Conservation (phyloP, 805 yeast species). For the Candida suzukii region DNA sequence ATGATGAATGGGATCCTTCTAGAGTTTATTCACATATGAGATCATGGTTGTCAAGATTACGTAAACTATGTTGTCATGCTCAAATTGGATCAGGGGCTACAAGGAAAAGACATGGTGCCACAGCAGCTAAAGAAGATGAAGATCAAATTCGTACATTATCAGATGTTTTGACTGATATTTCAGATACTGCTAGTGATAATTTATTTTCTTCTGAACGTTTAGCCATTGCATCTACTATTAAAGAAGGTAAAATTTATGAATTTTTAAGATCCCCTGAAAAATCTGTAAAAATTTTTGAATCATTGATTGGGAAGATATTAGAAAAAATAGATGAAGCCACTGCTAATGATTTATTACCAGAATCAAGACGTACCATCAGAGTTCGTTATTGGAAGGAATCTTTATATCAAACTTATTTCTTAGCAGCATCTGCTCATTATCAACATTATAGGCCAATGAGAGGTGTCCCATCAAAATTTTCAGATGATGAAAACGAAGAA, state of each 20-base stretch:
- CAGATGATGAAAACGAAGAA: conserved; percentile 13
- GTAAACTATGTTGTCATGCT: conserved; percentile 85
- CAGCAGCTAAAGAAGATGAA: conserved; percentile 7
- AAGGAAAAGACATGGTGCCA: conserved; percentile 1
- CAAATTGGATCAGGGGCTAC: conserved; percentile 23
- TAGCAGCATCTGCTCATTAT: conserved; percentile 67
- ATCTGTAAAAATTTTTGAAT: conserved; percentile 43
- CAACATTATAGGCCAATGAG: conserved; percentile 39
- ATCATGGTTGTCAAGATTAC: conserved; percentile 58
- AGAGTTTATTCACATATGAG: conserved; percentile 43
- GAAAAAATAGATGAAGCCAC: conserved; percentile 3
- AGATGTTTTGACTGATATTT: conserved; percentile 62
- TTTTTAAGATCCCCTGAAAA: conserved; percentile 39
- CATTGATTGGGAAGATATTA: conserved; percentile 29
- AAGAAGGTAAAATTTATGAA: conserved; percentile 67
- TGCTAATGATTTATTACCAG: background rate
- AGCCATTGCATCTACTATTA: conserved; percentile 38
- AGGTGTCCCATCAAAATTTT: conserved; percentile 19
- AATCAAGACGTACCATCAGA: conserved; percentile 7
- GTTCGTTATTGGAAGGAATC: conserved; percentile 48
- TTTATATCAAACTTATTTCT: conserved; percentile 71
- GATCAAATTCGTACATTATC: conserved; percentile 44
- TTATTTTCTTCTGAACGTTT: conserved; percentile 42
- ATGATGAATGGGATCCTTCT: conserved; percentile 43
- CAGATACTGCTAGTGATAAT: conserved; percentile 45